Base-by-base conservation (phyloP, 148 eudicot species). In the Camellia japonica region DNA sequence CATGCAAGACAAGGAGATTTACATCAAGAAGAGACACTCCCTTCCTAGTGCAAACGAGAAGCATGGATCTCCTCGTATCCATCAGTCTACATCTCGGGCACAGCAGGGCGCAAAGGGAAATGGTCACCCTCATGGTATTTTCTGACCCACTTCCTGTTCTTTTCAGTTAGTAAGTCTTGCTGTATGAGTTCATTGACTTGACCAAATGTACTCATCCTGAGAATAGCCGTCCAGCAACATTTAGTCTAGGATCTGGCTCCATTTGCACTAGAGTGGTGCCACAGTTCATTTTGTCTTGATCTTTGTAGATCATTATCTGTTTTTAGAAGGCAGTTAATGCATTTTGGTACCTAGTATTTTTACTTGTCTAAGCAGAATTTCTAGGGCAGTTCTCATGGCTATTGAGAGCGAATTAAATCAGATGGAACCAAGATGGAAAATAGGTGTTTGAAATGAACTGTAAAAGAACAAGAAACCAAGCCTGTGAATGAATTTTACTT, bases 61-160 rank as follows among this genome's bases (percentile, higher is more conserved):
- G 77, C 94, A 92, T 20, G 96, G 82, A 43, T 95, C 97, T 71
- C 97, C 98, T 78, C 89, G 87, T 56, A 83, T 90, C 63, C 91
- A 95, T 68, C 88, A 86, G 75, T 88, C 94, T 5, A 42, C 78
- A 13, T 82, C 98, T 84, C 89, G 82, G 69, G 83, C 83, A 51
- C 84, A 84, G 68, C 92, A 85, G 74, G 80, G 84, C 73, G 88
- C 88, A 49, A 95, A 95, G 83, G 87, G 84, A 63, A 95, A 83
- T 80, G 91, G 89, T 63, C 82, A 86, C 74, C 80, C 89, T 78
- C 88, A 83, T 59, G 97, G 97, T 93, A 90, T 78, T 71, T 80
- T 83, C 75, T 83, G 18, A 74, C 73, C 51, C 73, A 42, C 19
- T 10, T 63, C 49, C 8, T 41, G 49, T 65, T 80, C 62, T 30